Conservation (phyloP, 2,329 filamentous ascomycete species). For the Exophiala oligosperma region DNA sequence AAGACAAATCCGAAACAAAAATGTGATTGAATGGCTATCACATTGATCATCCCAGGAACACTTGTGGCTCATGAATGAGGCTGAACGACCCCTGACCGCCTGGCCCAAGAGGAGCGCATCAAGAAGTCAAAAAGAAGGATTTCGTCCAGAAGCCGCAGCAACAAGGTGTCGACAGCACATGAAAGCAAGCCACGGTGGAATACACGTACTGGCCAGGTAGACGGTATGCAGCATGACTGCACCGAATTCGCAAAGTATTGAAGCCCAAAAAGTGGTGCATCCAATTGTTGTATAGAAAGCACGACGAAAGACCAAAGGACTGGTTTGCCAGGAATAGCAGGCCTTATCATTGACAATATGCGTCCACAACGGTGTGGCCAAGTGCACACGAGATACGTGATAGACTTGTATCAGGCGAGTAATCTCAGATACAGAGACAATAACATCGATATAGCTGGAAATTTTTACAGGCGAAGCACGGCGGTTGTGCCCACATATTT, state of each 20-base stretch:
- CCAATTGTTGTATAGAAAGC: constrained; percentile 13
- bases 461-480: constrained; percentile 22
- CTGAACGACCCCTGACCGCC: constrained; percentile 13
- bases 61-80: constrained; percentile 10
- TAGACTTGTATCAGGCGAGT: constrained; percentile 11
- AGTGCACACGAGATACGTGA: constrained; percentile 8
- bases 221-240: constrained; percentile 31
- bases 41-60: neutral
- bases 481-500: constrained; percentile 19
- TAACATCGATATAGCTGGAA: constrained; percentile 19
- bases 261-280: constrained; percentile 22
- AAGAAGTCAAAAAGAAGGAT: neutral
- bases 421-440: constrained; percentile 18
- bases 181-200: constrained; percentile 7
- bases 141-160: neutral
- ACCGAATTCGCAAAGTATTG: constrained; percentile 6
- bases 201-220: constrained; percentile 30
- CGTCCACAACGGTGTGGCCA: constrained; percentile 11
- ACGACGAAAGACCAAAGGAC: constrained; percentile 6
- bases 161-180: constrained; percentile 12
- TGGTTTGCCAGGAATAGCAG: constrained; percentile 9
- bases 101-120: neutral
- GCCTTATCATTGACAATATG: constrained; percentile 13
- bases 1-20: constrained; percentile 2
- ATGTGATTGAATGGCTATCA: neutral